A percentile compares a stretch with the other conserved stretches of the same genome.
These are phyloP conservation scores for Tetrapisispora pingtungensis DNA, from an alignment of 805 yeast genomes.

Conservation along the genomic window DNA sequence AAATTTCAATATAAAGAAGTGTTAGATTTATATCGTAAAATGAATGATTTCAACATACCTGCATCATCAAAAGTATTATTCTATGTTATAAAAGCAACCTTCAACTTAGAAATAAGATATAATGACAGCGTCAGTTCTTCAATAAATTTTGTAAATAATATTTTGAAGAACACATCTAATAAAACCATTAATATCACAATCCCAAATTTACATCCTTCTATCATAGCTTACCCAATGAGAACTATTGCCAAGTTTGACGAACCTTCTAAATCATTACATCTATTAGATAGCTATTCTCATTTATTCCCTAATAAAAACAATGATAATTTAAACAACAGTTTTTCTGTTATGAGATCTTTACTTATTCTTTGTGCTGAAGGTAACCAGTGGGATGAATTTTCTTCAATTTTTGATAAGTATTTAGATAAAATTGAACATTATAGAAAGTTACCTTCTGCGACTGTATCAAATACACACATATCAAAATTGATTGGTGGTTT, in stretches of 20 bases:
- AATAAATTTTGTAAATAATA: slow-evolving; percentile 24
- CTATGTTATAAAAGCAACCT: slow-evolving; percentile 25
- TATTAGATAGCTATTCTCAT: slow-evolving; percentile 26
- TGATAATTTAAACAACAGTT: slow-evolving; percentile 17
- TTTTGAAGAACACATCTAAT: slow-evolving; percentile 21
- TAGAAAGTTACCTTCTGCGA: slow-evolving; percentile 15
- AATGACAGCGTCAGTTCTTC: slow-evolving; percentile 23
- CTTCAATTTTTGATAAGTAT: slow-evolving; percentile 15
- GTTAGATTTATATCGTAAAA: slow-evolving; percentile 18
- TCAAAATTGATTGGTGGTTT: slow-evolving; percentile 15
- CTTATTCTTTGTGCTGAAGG: slow-evolving; percentile 24
- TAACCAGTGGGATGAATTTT: slow-evolving; percentile 27
- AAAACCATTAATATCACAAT: slow-evolving; percentile 13
- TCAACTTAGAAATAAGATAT: slow-evolving; percentile 21
- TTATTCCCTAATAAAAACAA: slow-evolving; percentile 21
- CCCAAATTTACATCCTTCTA: slow-evolving; percentile 26
- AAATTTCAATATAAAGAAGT: slow-evolving; percentile 22
- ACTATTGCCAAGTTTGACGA: slow-evolving; percentile 23
- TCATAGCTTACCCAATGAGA: slow-evolving; percentile 30
- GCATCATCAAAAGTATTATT: slow-evolving; percentile 23
- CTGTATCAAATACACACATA: slow-evolving; percentile 15
- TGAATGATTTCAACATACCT: slow-evolving; percentile 17
- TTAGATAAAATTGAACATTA: slow-evolving; percentile 11
- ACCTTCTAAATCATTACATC: slow-evolving; percentile 26
- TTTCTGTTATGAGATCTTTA: slow-evolving; percentile 26